Evolutionary conservation across 129 eudicot species (phyloP).

Genomic region (Chrysanthemum seticuspe): DNA sequence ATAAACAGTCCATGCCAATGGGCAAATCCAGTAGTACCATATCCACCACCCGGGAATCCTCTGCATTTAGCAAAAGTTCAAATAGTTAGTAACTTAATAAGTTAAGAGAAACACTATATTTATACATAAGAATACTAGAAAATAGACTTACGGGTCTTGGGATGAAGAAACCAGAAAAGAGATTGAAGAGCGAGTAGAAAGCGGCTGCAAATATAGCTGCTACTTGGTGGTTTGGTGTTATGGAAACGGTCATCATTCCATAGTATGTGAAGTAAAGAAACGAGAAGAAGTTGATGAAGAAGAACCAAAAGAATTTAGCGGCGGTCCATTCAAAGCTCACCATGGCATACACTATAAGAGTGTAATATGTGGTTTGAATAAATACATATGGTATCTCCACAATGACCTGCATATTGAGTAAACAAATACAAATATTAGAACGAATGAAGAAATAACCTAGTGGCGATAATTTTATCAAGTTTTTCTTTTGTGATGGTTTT

Average conservation of each 20-base stretch:
- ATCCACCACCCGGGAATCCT: constrained; percentile 68
- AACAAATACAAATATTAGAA: not conserved
- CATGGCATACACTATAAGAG: constrained; percentile 60
- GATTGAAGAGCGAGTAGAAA: constrained; percentile 55
- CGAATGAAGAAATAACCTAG: not conserved
- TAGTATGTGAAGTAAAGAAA: constrained; percentile 72
- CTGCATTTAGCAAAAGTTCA: constrained; percentile 14
- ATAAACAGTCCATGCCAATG: constrained; percentile 62
- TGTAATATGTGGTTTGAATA: constrained; percentile 46
- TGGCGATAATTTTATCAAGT: not conserved
- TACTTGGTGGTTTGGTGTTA: constrained; percentile 63
- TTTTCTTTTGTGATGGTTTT: not conserved
- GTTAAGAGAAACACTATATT: not conserved
- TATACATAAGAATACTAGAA: not conserved
- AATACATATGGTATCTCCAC: constrained; percentile 68
- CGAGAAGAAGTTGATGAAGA: constrained; percentile 50
- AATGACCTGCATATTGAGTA: constrained; percentile 39
- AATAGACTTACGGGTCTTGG: constrained; percentile 54
- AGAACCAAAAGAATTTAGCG: constrained; percentile 54
- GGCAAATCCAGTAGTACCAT: constrained; percentile 75
- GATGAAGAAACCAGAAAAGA: constrained; percentile 67
- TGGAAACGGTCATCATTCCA: constrained; percentile 71
- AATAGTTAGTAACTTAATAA: not conserved
- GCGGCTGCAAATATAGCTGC: constrained; percentile 60
- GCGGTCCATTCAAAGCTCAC: constrained; percentile 52